These are phyloP conservation scores for Starmerella sirachaensis DNA, from an alignment of 805 yeast species.

Conservation along the genomic window DNA sequence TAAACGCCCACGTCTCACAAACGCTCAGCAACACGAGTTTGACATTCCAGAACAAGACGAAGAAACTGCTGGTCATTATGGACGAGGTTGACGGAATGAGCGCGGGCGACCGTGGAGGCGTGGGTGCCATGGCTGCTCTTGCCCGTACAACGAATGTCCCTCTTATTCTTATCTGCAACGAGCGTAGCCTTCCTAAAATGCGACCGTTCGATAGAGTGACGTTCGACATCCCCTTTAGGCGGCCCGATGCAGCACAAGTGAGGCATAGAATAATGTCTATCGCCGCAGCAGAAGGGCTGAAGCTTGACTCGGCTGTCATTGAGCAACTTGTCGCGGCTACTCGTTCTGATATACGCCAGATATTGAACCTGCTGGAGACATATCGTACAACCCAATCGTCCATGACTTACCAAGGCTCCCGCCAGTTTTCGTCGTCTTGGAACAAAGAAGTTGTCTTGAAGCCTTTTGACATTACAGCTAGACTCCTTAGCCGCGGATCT, in stretches of 20 bases:
- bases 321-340: conserved; percentile 79
- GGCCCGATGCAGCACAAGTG: conserved; percentile 77
- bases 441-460: conserved; percentile 80
- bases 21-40: conserved; percentile 74
- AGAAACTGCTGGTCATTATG: conserved; percentile 75
- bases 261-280: conserved; percentile 80
- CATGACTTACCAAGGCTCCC: conserved; percentile 53
- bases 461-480: conserved; percentile 79
- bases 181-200: conserved; percentile 86
- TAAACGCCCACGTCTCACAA: conserved; percentile 56
- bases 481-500: conserved; percentile 37
- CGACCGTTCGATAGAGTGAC: conserved; percentile 82
- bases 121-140: conserved; percentile 80
- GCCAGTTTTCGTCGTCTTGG: conserved; percentile 57
- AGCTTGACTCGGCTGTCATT: conserved; percentile 65
- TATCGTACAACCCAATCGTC: conserved; percentile 60
- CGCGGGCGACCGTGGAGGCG: conserved; percentile 98
- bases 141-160: conserved; percentile 82
- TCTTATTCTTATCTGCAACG: conserved; percentile 86
- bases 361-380: conserved; percentile 77
- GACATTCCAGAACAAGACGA: conserved; percentile 53
- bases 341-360: conserved; percentile 85
- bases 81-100: conserved; percentile 99
- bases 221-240: conserved; percentile 67
- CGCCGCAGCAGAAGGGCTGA: conserved; percentile 71